Conservation (phyloP, 805 yeast genomes). For the Candida taoyuanica region DNA sequence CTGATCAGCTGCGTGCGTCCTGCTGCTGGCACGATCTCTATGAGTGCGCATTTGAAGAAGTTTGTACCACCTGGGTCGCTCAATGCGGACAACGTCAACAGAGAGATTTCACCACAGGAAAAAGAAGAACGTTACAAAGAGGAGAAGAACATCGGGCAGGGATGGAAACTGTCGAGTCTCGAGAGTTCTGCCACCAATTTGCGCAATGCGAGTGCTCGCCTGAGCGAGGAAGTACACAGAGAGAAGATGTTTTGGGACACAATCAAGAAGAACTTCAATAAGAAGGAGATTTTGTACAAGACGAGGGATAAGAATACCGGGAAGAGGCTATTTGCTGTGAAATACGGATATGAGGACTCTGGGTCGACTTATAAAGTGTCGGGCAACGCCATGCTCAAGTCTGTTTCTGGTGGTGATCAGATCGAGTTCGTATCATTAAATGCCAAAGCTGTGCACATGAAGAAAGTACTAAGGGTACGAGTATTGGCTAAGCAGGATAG, state of each 20-base stretch:
- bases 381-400: constrained; percentile 70
- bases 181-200: constrained; percentile 50
- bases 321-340: constrained; percentile 62
- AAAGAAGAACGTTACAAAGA: constrained; percentile 20
- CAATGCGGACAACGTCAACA: constrained; percentile 37
- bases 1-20: constrained; percentile 78
- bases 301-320: constrained; percentile 52
- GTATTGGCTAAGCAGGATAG: constrained; percentile 51
- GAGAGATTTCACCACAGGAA: constrained; percentile 20
- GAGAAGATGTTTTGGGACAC: constrained; percentile 71
- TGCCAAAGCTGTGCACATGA: constrained; percentile 33
- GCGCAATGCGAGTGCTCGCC: constrained; percentile 43
- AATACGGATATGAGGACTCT: constrained; percentile 87
- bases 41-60: constrained; percentile 78
- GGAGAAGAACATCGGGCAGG: constrained; percentile 35
- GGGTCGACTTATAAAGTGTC: constrained; percentile 66
- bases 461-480: constrained; percentile 54
- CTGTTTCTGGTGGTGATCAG: constrained; percentile 32
- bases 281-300: constrained; percentile 63
- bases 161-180: constrained; percentile 82
- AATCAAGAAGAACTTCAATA: constrained; percentile 23
- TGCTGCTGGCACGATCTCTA: constrained; percentile 79
- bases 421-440: constrained; percentile 39
- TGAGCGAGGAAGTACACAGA: constrained; percentile 49
- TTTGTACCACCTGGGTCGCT: constrained; percentile 74